Evolutionary conservation across 208 protist species (phyloP).

Genomic region (Zelonia costaricensis): DNA sequence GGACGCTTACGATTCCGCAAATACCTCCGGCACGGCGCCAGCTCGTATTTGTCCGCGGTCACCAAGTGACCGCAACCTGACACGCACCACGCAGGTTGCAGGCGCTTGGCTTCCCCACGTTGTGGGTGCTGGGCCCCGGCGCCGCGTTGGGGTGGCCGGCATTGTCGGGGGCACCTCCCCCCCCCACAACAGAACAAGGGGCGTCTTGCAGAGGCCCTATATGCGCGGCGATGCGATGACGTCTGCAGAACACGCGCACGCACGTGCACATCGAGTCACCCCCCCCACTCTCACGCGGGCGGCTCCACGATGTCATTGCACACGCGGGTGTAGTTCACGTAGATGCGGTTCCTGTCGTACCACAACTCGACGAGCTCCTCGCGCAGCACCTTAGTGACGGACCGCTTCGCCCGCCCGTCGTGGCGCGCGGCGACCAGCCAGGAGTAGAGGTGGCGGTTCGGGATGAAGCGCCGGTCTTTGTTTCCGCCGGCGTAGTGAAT

Average conservation of each 20-base stretch:
- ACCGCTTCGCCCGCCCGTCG: slow-evolving; percentile 19
- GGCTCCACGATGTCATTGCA: too few relatives aligned
- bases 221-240: too few relatives aligned
- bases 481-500: slow-evolving; percentile 30
- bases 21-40: not conserved
- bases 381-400: slow-evolving; percentile 3
- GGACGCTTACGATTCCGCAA: not conserved
- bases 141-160: not conserved
- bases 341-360: slow-evolving; percentile 20
- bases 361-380: slow-evolving; percentile 32
- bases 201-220: too few relatives aligned
- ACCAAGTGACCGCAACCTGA: not conserved
- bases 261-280: too few relatives aligned
- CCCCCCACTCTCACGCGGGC: too few relatives aligned
- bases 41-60: not conserved
- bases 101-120: not conserved
- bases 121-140: not conserved
- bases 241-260: too few relatives aligned
- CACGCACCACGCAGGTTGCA: not conserved
- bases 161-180: not conserved
- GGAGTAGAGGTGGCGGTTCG: slow-evolving; percentile 20
- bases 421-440: slow-evolving; percentile 34
- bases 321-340: slow-evolving; percentile 18
- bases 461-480: slow-evolving; percentile 19
- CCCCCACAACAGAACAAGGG: too few relatives aligned